These are phyloP conservation scores for Naganishia antarctica DNA, from an alignment of 768 basidiomycete genomes.

Conservation along the genomic window DNA sequence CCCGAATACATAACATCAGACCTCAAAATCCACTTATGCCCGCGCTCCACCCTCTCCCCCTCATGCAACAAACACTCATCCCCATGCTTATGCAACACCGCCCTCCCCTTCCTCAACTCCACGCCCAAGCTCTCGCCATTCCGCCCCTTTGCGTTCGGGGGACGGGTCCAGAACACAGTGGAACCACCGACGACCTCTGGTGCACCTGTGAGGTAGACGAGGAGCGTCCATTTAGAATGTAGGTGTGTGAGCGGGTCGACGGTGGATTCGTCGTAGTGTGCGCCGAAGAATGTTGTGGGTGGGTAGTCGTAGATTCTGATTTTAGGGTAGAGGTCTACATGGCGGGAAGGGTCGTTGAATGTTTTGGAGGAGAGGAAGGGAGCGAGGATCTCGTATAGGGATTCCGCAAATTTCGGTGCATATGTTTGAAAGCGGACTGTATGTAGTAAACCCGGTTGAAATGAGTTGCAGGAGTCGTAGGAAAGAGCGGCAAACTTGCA, in stretches of 20 bases:
- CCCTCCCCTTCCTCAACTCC: constrained; percentile 6
- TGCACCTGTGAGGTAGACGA: constrained; percentile 25
- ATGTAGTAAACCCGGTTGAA: neutral
- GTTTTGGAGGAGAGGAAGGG: constrained; percentile 7
- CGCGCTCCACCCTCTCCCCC: constrained; percentile 14
- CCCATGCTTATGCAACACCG: constrained; percentile 27
- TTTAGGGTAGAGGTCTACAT: constrained; percentile 18
- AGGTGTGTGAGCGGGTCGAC: constrained; percentile 5
- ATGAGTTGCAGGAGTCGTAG: too few species aligned
- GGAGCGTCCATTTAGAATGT: constrained; percentile 18
- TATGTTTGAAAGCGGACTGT: constrained; percentile 26
- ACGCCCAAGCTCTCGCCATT: constrained; percentile 13
- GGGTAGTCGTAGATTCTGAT: constrained; percentile 29
- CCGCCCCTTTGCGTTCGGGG: neutral
- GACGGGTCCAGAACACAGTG: constrained; percentile 8
- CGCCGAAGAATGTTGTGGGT: constrained; percentile 21
- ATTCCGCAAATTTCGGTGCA: neutral
- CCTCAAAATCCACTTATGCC: constrained; percentile 27
- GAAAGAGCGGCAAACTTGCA: too few species aligned
- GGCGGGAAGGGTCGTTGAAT: neutral
- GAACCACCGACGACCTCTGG: neutral
- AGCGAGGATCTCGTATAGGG: neutral
- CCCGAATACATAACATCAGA: constrained; percentile 24
- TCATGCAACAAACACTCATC: constrained; percentile 29
- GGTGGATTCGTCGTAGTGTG: constrained; percentile 23